Evolutionary conservation across 2,329 filamentous ascomycete species (phyloP), one percentile per base, ranked within the genome.

Genomic region (Neoscytalidium dimidiatum): DNA sequence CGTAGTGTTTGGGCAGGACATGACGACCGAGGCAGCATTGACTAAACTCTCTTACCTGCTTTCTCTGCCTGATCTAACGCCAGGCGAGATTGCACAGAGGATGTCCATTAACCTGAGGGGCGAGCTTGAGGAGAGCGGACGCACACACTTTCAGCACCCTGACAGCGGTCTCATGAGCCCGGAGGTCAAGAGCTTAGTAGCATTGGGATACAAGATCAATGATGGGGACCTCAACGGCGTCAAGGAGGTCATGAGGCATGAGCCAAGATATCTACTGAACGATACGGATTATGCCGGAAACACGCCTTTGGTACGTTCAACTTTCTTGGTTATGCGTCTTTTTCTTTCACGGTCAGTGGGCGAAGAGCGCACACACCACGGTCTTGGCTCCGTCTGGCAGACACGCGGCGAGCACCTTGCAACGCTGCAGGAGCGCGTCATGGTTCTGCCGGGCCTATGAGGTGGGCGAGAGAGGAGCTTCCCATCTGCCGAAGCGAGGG

Each of bases 21-120:
- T 97, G 79, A 97, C 94, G 0, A 91, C 91, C 23, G 94, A 97
- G 80, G 94, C 92, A 2, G 94, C 94, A 5, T 85, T 97, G 69
- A 95, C 94, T 21, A 97, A 97, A 78, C 84, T 97, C 29, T 92
- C 92, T 1, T 96, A 96, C 75, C 85, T 97, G 3, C 85, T 97
- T 19, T 90, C 91, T 4, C 77, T 87, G 4, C 88, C 90, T 1
- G 84, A 82, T 33, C 81, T 90, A n/a, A 84, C 85, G 0, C 83
- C 86, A 7, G 81, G 84, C 62, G 88, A 92, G 23, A 88, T 97
- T 29, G 84, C 88, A 3, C 82, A 82, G 67, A 84, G 84, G 67
- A 96, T 97, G 87, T 88, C 90, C 6, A 79, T 84, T 26, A 92
- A 90, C 11, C 83, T 97, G 23, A 87, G 92, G 57, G 94, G 94